A percentile compares a stretch with the other conserved stretches of the same genome.
Conservation (phyloP, 2,329 filamentous ascomycete genomes). For the Gliomastix tumulicola region DNA sequence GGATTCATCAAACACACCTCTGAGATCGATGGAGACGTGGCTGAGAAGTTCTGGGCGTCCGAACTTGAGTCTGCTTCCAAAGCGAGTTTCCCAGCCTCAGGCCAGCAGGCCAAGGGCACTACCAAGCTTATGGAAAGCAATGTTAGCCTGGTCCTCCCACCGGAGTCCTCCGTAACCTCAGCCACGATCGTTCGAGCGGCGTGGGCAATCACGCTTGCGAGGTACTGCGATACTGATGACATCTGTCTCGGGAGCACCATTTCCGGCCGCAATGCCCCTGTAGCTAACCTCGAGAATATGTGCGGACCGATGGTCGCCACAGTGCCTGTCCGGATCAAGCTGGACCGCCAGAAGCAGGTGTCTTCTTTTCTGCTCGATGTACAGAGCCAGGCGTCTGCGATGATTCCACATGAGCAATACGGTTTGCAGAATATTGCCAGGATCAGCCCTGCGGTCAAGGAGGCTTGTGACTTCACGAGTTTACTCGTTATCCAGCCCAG, state of each 20-base stretch:
- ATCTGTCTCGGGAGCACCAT: conserved; percentile 11
- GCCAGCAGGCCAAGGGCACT: background rate
- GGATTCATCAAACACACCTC: background rate
- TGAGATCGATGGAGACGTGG: background rate
- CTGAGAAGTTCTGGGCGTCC: background rate
- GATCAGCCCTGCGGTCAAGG: conserved; percentile 4
- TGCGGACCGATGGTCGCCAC: conserved; percentile 9
- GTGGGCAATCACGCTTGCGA: conserved; percentile 1
- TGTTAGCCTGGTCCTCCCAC: no score
- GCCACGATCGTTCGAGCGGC: conserved; percentile 8
- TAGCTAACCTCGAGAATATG: conserved; percentile 6
- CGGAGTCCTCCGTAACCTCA: conserved; percentile 1
- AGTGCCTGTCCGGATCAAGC: conserved; percentile 6
- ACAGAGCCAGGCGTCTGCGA: conserved; percentile 4
- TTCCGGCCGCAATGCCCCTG: conserved; percentile 9
- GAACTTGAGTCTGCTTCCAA: background rate
- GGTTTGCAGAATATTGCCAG: conserved; percentile 11
- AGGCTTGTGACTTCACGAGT: conserved; percentile 8
- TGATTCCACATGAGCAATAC: conserved; percentile 9
- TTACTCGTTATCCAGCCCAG: conserved; percentile 8
- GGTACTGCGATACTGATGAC: conserved; percentile 24
- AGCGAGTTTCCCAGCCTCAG: background rate
- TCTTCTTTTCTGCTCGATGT: conserved; percentile 3
- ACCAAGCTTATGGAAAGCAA: background rate
- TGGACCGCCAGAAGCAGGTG: conserved; percentile 6